phyloP scores from a whole-genome alignment of 2,329 filamentous ascomycete genomes.

The Colletotrichum sp. region DNA sequence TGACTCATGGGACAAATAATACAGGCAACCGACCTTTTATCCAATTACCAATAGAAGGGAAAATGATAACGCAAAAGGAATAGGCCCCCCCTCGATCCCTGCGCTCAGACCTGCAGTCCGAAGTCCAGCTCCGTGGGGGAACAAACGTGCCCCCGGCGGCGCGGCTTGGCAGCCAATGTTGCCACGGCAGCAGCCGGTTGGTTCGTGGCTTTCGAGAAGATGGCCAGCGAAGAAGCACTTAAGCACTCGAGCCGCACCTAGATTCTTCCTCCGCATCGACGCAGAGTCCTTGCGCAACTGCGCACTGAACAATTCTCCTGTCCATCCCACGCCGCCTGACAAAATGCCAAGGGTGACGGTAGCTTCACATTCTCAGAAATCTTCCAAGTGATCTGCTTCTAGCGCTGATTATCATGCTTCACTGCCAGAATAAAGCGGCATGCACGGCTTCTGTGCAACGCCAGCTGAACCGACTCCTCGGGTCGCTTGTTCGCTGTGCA shows the following conservation, averaged over 20 bases:
- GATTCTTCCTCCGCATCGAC: not conserved
- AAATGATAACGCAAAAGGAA: not conserved
- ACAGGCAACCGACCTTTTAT: not conserved
- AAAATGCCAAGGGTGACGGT: not conserved
- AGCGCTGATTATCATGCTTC: not conserved
- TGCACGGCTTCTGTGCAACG: not conserved
- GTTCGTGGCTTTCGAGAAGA: not conserved
- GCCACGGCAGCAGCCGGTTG: not conserved
- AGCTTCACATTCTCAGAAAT: not conserved
- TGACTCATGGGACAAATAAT: not conserved
- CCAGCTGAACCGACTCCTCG: not conserved
- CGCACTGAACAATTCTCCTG: not conserved
- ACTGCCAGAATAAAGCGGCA: not conserved
- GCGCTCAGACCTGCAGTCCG: not conserved
- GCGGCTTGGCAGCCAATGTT: not conserved
- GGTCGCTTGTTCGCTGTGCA: not conserved
- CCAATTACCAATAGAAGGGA: not conserved
- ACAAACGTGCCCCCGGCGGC: not conserved
- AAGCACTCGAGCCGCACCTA: not conserved
- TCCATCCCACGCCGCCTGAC: not conserved
- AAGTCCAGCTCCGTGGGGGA: not conserved
- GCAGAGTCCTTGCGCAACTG: not conserved
- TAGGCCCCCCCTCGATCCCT: not conserved
- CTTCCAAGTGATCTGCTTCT: not conserved
- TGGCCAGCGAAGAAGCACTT: not conserved